Base-by-base conservation (phyloP, 371 early-diverging fungal species). In the Rhizopus microsporus region DNA sequence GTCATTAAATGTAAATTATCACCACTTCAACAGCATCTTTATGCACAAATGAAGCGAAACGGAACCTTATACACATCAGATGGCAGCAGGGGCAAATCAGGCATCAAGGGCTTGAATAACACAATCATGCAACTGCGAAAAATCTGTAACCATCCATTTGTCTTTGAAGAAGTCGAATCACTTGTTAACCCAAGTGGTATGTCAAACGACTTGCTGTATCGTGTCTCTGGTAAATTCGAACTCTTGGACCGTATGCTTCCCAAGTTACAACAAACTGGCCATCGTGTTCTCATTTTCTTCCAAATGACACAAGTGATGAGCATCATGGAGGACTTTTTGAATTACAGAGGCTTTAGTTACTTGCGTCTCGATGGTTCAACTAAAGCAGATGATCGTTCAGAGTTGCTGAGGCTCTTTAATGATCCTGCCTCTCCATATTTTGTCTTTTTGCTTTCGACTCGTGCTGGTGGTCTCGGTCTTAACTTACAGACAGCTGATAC, bases 401-500 rank as follows among this genome's bases (percentile, higher is more conserved):
- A 75, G 12, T 68, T 93, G 60, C 81, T 99, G 39, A 85, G 88
- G 39, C 57, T 67, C 16, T 99, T 96, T 75, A 96, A 95, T 68
- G 80, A 81, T 5, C 85, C 85, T 40, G 87, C 89, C 64, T 91
- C 94, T 16, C 88, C 87, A 2, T 90, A 88, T 63, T 90, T 93
- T 77, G 88, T 98, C 5, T 99, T 99, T 69, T 67, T 99, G 59
- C 81, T 99, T 38, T 93, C 93, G 78, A 99, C 99, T 0, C 83
- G 99, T 48, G 99, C 99, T 49, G 99, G 99, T 72, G 99, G 99
- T 48, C 83, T 99, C 48, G 99, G 99, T 53, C 83, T 99, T 40
- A 99, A 99, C 74, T 72, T 99, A 67, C 98, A 98, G 65, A 90
- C 98, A 2, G 99, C 99, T 7, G 99, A 99, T 75, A 99, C 99